Evolutionary conservation across 352 stramenopile genomes (phyloP), one percentile per base, ranked within the genome.

Genomic region (Salisapilia sapeloensis): DNA sequence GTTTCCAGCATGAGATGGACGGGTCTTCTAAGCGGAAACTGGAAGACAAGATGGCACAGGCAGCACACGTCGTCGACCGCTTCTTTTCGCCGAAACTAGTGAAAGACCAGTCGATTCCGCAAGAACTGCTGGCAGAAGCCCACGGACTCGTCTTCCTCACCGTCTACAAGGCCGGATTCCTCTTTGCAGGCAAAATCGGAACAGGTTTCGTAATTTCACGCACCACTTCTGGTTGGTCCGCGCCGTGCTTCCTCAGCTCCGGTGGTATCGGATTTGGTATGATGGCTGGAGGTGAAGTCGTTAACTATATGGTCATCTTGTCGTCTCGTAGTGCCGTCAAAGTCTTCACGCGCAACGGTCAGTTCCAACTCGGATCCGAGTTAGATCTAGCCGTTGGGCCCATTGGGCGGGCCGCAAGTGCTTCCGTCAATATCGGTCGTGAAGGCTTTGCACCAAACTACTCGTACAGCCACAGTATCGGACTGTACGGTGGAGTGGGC

Each of bases 281-380:
- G 65, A 85, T 85, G 65, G 70, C 64, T n/a, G 70, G 70, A 8
- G 70, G 65, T 13, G 65, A 85, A 47, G 42, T 80, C 38, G 65
- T 85, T 24, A 72, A 82, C 40, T 85, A 82, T 46, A 82, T 85
- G 56, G 56, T 85, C 48, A 62, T 85, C 29, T 52, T 85, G 28
- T 81, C 56, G 50, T 82, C 70, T 1, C 56, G 56, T 18, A 69
- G 50, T 26, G 65, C 70, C 14, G 70, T 85, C 37, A 82, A 85
- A 43, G 65, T 79, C 8, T 85, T 85, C 24, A 85, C 65, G 7
- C 50, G 63, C 18, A 82, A 85, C 34, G 65, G 65, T 1, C 70
- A 85, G 44, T 53, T 85, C 30, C 65, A 85, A 24, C 42, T 85
- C 20, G 70, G 70, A 1, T 82, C 70, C 11, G 70, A 82, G 29